These are phyloP conservation scores for Monosporascus sp. DNA, from an alignment of 2,329 filamentous ascomycete species.

Conservation along the genomic window DNA sequence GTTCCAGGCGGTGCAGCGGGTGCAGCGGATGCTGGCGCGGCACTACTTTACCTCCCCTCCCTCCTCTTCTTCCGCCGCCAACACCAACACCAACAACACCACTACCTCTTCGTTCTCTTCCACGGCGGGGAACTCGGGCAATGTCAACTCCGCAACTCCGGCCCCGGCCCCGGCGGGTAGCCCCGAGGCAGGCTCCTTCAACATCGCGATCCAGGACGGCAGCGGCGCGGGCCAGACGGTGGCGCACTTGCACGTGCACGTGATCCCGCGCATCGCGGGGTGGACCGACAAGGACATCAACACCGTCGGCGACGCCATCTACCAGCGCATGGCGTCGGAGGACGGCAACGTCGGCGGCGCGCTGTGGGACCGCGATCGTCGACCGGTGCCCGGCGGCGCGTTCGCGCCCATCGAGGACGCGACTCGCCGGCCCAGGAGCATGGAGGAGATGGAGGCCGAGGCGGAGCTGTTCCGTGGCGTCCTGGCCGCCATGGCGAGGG, in stretches of 20 bases:
- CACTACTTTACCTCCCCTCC: conserved; percentile 41
- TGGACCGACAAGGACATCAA: conserved; percentile 20
- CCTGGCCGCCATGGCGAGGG: conserved; percentile 37
- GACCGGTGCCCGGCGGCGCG: conserved; percentile 46
- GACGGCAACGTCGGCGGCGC: conserved; percentile 76
- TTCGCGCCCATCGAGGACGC: conserved; percentile 71
- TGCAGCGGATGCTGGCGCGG: conserved; percentile 67
- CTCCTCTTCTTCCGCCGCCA: conserved; percentile 1
- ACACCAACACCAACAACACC: neutral
- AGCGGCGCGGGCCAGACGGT: conserved; percentile 88
- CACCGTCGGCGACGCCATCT: conserved; percentile 46
- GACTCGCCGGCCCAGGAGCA: conserved; percentile 58
- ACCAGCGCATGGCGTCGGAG: conserved; percentile 76
- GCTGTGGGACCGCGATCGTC: conserved; percentile 34
- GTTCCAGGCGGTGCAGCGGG: conserved; percentile 78
- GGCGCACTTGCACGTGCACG: conserved; percentile 83
- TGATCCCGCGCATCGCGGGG: conserved; percentile 28
- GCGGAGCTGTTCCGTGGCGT: conserved; percentile 59
- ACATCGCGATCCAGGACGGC: conserved; percentile 94
- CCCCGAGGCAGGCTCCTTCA: conserved; percentile 67
- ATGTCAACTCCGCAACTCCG: too few species aligned
- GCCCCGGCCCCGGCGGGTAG: conserved; percentile 34
- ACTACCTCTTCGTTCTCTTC: neutral
- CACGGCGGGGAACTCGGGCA: too few species aligned
- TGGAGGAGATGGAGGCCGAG: conserved; percentile 75